Evolutionary conservation across 768 basidiomycete species (phyloP), one percentile per base, ranked within the genome.

Genomic region (Rubroboletus pulcherrimus): DNA sequence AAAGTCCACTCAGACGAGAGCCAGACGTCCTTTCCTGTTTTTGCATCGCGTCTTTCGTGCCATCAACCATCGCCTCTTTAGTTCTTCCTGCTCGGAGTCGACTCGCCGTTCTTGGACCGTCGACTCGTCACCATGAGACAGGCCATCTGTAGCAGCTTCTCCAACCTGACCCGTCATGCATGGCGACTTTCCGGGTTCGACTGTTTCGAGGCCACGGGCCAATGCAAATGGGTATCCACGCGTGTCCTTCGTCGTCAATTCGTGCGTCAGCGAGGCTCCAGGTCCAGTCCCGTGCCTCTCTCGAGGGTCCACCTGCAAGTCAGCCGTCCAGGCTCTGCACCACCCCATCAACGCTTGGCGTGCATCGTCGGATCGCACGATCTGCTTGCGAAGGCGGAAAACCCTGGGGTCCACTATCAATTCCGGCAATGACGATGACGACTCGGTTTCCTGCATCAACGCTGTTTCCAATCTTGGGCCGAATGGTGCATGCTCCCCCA

Each of bases 381-480:
- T 38, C 33, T 48, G 55, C 15, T 42, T 35, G 15, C 60, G 51
- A 29, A 65, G 40, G 9, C n/a, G 35, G 35, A 24, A 19, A 3
- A 55, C 19, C 10, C 57, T 38, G n/a, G 63, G 63, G 37, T 65
- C 60, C 31, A 37, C 21, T 3, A 62, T 45, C 45, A n/a, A 11
- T 8, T 49, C 46, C 31, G 46, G 14, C 4, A 50, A 21, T 2
- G 41, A 24, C 2, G 15, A 11, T 10, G 55, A 29, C 1, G 52
- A 21, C 7, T 38, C 35, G 11, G 39, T n/a, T 39, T 45, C 42
- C 12, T 40, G 39, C 24, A 14, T 44, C 19, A 14, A 34, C 1
- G 33, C 15, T n/a, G 24, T 35, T 24, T 40, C 45, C 4, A 17
- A 19, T 15, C 46, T 14, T 9, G 38, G 3, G 15, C 11, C 19